phyloP scores from a whole-genome alignment of 805 yeast genomes.

The Candida odintsovae region DNA sequence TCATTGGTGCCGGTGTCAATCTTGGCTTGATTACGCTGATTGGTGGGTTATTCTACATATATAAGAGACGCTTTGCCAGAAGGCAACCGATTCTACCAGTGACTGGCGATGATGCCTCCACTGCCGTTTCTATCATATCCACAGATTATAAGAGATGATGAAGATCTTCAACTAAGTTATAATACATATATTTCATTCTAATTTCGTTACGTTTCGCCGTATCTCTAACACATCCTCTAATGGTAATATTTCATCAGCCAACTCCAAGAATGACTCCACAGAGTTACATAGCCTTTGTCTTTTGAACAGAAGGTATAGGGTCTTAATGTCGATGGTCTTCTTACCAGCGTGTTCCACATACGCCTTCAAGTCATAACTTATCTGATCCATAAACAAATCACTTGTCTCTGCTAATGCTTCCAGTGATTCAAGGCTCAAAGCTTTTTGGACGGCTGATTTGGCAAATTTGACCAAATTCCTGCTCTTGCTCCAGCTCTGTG shows the following conservation, averaged over 20 bases:
- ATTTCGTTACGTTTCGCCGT: slow-evolving; percentile 19
- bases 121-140: not conserved
- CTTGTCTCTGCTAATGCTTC: slow-evolving; percentile 22
- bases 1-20: slow-evolving; percentile 45
- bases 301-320: slow-evolving; percentile 24
- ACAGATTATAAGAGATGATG: not conserved
- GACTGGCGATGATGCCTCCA: not conserved
- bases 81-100: not conserved
- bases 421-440: slow-evolving; percentile 16
- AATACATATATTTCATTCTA: not conserved
- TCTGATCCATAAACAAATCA: slow-evolving; percentile 24
- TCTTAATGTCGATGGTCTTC: slow-evolving; percentile 21
- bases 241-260: slow-evolving; percentile 26
- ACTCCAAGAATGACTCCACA: slow-evolving; percentile 14
- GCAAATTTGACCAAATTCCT: slow-evolving; percentile 5
- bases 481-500: not conserved
- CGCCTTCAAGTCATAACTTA: slow-evolving; percentile 23
- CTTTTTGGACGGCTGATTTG: slow-evolving; percentile 8
- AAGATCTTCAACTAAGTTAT: not conserved
- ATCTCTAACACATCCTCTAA: slow-evolving; percentile 24
- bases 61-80: not conserved
- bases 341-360: slow-evolving; percentile 28
- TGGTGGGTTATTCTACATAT: not conserved
- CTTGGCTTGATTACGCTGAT: slow-evolving; percentile 33
- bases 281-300: slow-evolving; percentile 24